Conservation (phyloP, 805 yeast species). For the Yarrowia porcina region DNA sequence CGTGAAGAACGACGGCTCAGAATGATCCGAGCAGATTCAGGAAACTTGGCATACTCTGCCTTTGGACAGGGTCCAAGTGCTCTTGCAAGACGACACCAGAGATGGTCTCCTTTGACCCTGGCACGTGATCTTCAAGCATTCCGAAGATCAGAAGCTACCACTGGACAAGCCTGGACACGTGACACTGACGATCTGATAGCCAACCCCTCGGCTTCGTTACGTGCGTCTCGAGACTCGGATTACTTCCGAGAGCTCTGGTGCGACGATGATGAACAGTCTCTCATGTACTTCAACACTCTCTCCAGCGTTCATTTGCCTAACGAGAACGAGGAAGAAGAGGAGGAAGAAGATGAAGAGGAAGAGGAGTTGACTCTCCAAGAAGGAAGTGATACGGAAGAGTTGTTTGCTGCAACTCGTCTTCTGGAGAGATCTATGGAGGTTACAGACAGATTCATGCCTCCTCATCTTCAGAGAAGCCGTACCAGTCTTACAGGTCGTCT, state of each 20-base stretch:
- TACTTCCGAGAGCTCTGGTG: constrained; percentile 12
- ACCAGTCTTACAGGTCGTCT: neutral
- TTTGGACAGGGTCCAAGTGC: constrained; percentile 12
- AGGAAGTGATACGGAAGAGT: constrained; percentile 5
- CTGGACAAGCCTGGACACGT: constrained; percentile 1
- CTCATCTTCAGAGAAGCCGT: neutral
- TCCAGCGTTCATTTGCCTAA: constrained; percentile 13
- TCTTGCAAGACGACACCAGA: neutral
- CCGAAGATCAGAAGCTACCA: neutral
- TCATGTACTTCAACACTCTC: constrained; percentile 22
- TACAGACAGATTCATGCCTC: constrained; percentile 15
- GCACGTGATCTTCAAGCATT: constrained; percentile 6
- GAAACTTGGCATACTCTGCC: neutral
- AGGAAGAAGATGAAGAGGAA: neutral
- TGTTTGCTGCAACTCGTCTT: neutral
- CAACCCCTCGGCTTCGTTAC: neutral
- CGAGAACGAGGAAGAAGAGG: constrained; percentile 2
- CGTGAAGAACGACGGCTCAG: constrained; percentile 8
- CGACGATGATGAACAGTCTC: constrained; percentile 17
- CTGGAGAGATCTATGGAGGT: neutral
- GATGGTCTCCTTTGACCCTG: constrained; percentile 10
- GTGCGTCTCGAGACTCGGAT: constrained; percentile 11
- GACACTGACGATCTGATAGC: neutral
- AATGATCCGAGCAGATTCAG: constrained; percentile 9
- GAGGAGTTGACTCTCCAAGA: neutral